Conservation (phyloP, 441 rosid genomes). For the Populus trichocarpa region DNA sequence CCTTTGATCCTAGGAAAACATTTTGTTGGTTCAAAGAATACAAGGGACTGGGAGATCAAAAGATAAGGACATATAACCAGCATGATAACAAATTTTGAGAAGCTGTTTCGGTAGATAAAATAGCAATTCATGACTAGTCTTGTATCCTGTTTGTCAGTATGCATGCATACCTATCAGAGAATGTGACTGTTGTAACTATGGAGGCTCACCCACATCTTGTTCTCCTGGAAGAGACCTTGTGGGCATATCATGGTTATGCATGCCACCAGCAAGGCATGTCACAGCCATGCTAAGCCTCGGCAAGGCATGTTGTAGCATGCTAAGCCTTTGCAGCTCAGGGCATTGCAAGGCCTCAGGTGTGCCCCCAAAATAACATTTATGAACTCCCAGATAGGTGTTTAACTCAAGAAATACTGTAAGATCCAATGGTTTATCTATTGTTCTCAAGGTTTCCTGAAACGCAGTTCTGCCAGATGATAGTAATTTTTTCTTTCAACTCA, state of each 20-base stretch:
- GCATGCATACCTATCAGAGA: not conserved
- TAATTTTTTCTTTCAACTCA: not conserved
- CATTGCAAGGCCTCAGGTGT: not conserved
- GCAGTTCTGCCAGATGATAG: not conserved
- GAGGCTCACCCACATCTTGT: not conserved
- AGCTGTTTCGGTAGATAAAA: not conserved
- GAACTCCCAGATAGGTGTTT: not conserved
- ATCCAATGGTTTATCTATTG: not conserved
- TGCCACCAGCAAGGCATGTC: not conserved
- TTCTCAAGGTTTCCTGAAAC: not conserved
- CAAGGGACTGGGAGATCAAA: not conserved
- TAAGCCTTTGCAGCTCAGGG: not conserved
- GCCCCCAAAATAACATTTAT: not conserved
- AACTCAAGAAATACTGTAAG: not conserved
- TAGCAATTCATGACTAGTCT: not conserved
- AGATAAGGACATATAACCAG: not conserved
- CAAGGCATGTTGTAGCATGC: not conserved
- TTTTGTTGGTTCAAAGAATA: too few relatives aligned
- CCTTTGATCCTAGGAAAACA: not conserved
- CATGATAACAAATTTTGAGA: not conserved
- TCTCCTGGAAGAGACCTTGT: not conserved
- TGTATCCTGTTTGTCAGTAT: not conserved
- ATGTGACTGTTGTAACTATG: not conserved
- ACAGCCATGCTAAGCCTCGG: not conserved
- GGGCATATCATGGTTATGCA: not conserved